Base-by-base conservation (phyloP, 2,329 filamentous ascomycete genomes). In the Cladosporium sp. region DNA sequence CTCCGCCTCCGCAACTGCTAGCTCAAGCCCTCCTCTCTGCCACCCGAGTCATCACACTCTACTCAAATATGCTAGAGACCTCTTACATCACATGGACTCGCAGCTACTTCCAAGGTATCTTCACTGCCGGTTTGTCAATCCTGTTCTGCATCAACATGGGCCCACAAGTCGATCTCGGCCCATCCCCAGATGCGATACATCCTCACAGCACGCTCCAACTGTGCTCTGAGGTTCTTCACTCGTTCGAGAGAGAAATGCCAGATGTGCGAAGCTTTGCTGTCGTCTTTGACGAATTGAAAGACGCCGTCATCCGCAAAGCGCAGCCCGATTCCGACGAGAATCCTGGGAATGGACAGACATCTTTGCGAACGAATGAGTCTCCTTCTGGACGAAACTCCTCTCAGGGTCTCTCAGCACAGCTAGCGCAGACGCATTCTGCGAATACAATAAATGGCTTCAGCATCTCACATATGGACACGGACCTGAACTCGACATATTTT, bases 101-200 rank as follows among this genome's bases (percentile, higher is more conserved):
- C n/a, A 77, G 74, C 45, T 80, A 80, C 59, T 79, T 80, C 24
- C 77, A 80, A 51, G 73, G 75, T 47, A 72, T 79, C 2, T 79
- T 79, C 47, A 76, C 76, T 0, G 75, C 76, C 2, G 77, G 76
- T 0, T 58, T 79, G 0, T 55, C 51, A 7, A 13, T 55, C 7
- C n/a, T 55, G 4, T 55, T 45, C 28, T 55, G 40, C 15, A 19
- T 55, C 17, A 47, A 28, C 20, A 4, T 55, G 19, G 22, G 35
- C 19, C 12, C 36, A 13, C 25, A 42, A 6, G 5, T 42, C 25
- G 25, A n/a, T 3, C 10, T 34, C 2, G 37, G 20, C 3, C 37
- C 19, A 20, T n/a, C 19, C 24, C 28, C 17, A 35, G 25, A 19
- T 6, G 22, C 34, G 20, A 22, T 22, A 20, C 32, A 22, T 2